Evolutionary conservation across 257 asterid species (phyloP), one percentile per base, ranked within the genome.

Genomic region (Eustoma russellianum): DNA sequence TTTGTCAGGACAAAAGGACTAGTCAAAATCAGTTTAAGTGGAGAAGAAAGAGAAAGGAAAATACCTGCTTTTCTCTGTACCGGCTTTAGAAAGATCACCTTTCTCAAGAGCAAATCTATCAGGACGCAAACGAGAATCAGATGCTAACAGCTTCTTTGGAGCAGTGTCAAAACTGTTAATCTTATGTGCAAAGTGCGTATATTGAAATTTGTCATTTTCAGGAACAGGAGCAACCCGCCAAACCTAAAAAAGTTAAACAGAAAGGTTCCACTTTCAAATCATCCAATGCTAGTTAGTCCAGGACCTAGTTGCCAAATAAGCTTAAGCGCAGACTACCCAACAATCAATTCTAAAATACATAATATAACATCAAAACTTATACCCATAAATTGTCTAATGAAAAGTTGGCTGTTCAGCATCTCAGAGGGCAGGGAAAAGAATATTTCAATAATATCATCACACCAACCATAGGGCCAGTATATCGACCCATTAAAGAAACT

Each of bases 101-200:
- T 83, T 81, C 86, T 92, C 99, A 67, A 92, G 97, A 54, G 97
- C 97, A 64, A 64, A 81, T 71, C 99, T 78, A 74, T 88, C 97
- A 55, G 97, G 97, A 46, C 99, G 97, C 63, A 92, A 68, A 52
- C 99, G 94, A 59, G 99, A 92, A 83, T 92, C 99, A 17, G 97
- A 88, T 41, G 93, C 66, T 67, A 92, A 65, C 71, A 92, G 56
- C 78, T 88, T 88, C 86, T 78, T 81, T 17, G 99, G 95, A 47
- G 93, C 97, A 52, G 97, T 85, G 63, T 79, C 90, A 53, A 88
- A 88, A 75, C 97, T 85, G 76, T 92, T 92, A 50, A 92, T 57
- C 76, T 85, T 88, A 72, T 85, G 97, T 12, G 99, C 99, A 65
- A 92, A 92, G 72, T 83, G 60, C 17, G 99, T 92, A 61, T 75